phyloP scores from a whole-genome alignment of 2,329 filamentous ascomycete species.

The Aspergillus brasiliensis region DNA sequence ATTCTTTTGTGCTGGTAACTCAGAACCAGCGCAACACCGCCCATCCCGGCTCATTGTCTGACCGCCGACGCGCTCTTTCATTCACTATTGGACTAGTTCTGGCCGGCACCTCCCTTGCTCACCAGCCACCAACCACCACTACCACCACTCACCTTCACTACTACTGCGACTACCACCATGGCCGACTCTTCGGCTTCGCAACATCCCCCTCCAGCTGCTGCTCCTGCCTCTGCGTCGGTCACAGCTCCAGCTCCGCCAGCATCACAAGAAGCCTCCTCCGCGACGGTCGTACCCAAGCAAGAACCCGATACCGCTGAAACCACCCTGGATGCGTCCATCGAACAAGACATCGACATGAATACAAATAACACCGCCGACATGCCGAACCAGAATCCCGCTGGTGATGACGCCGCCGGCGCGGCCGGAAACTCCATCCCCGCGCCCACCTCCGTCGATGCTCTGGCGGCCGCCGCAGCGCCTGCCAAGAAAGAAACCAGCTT shows the following conservation, averaged over 20 bases:
- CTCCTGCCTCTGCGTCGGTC: constrained; percentile 20
- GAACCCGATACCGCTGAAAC: constrained; percentile 28
- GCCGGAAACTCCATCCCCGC: constrained; percentile 24
- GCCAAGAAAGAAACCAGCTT: constrained; percentile 89
- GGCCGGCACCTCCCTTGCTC: constrained; percentile 13
- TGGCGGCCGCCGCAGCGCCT: constrained; percentile 56
- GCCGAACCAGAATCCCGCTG: constrained; percentile 20
- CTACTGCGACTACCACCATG: constrained; percentile 29
- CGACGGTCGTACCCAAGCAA: constrained; percentile 23
- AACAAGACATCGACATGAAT: constrained; percentile 42
- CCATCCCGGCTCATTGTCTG: not conserved
- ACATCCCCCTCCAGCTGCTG: constrained; percentile 15
- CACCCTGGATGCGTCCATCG: constrained; percentile 36
- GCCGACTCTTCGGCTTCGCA: constrained; percentile 35
- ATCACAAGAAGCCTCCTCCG: constrained; percentile 21
- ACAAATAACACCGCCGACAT: constrained; percentile 24
- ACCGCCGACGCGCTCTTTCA: not conserved
- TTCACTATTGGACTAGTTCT: constrained; percentile 3
- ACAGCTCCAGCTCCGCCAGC: constrained; percentile 29
- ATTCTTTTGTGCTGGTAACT: not conserved
- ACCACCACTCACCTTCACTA: not conserved
- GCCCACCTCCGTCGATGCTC: constrained; percentile 41
- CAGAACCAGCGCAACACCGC: not conserved
- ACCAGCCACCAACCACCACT: constrained; percentile 21
- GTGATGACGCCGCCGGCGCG: constrained; percentile 16